Evolutionary conservation across 2,329 filamentous ascomycete species (phyloP), one percentile per base, ranked within the genome.

Genomic region (Neocatenulostroma microsporum): DNA sequence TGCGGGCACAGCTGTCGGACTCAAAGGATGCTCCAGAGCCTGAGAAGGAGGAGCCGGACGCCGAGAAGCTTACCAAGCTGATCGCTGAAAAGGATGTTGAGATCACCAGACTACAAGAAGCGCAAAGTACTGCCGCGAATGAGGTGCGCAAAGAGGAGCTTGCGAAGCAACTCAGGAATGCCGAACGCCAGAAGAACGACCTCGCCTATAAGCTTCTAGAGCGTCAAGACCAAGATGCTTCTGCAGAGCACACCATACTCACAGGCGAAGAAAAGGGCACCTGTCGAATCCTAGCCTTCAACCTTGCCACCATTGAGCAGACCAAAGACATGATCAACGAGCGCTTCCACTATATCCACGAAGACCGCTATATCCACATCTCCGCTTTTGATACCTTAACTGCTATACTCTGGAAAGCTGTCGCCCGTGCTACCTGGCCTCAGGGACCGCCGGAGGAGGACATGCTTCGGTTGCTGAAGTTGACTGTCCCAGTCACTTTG

Each of bases 401-500:
- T 20, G 34, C 42, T 13, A 43, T 53, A 5, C 40, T 53, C 11
- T 53, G 47, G 48, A 44, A 43, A 19, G 42, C 39, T 17, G 40
- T 45, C 27, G 33, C 34, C 5, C 37, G 46, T 2, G 47, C 42
- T 5, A 17, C 32, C 3, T 34, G 32, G 23, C 32, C 32, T 17
- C 20, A 15, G 5, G 32, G 23, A 11, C 13, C 36, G 14, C 23
- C 32, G n/a, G 34, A 34, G 5, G 30, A 25, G 13, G 32, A 35
- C 9, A 21, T 5, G 10, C 30, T n/a, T 15, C 24, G 28, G 29
- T 12, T 24, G 10, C 40, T 33, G 13, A 37, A 31, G 17, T 32
- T 43, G 14, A 14, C 31, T 5, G 20, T 45, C 20, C 34, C 41
- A 4, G 31, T 42, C n/a, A 39, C 43, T 38, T 39, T 51, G 14